A percentile compares a stretch with the other conserved stretches of the same genome.
Conservation (phyloP, 2,329 filamentous ascomycete genomes). For the Leptographium lundbergii region DNA sequence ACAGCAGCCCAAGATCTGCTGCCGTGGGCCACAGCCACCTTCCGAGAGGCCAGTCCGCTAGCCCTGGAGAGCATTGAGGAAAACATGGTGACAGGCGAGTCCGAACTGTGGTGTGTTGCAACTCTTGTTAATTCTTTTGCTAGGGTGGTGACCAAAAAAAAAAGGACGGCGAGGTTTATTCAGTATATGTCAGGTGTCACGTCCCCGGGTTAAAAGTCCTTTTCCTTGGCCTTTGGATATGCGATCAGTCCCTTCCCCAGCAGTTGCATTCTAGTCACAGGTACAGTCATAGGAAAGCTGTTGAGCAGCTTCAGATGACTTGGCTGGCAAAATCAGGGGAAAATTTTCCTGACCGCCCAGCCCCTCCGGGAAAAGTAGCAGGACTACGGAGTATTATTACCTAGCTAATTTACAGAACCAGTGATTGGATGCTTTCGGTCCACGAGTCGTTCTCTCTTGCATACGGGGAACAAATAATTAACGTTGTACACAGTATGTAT, state of each 20-base stretch:
- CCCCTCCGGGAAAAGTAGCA: neutral
- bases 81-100: neutral
- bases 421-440: constrained; percentile 5
- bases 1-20: neutral
- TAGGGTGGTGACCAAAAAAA: neutral
- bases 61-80: neutral
- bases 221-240: neutral
- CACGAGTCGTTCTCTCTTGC: too few relatives aligned
- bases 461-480: too few relatives aligned
- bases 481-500: too few relatives aligned
- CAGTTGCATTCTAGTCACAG: constrained; percentile 10
- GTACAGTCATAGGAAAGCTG: constrained; percentile 10
- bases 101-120: neutral
- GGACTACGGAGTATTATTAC: too few relatives aligned
- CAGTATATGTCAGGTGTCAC: too few relatives aligned
- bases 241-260: neutral
- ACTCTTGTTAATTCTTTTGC: neutral
- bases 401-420: neutral
- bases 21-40: neutral
- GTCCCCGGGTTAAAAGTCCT: too few relatives aligned
- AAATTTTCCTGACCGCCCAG: constrained; percentile 6
- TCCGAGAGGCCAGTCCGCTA: neutral
- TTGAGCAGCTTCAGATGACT: neutral
- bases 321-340: constrained; percentile 4
- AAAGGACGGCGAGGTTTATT: neutral